phyloP scores from a whole-genome alignment of 208 protist genomes.

The Angomonas deanei region DNA sequence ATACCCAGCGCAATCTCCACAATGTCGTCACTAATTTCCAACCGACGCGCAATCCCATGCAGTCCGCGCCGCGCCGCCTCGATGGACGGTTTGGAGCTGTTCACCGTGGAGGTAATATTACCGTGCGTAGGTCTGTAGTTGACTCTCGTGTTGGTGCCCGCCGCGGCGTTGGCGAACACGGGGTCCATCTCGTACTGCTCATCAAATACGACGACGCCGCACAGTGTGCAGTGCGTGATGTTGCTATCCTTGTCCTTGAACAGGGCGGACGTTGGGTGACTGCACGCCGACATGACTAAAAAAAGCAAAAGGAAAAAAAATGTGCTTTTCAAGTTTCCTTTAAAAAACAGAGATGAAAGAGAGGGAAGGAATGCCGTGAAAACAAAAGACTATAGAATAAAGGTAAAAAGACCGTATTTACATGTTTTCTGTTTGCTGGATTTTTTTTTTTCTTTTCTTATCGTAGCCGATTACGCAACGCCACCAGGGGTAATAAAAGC shows the following conservation, averaged over 20 bases:
- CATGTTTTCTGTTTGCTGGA: too few relatives aligned
- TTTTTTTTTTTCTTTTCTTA: background rate
- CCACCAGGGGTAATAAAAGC: conserved; percentile 78
- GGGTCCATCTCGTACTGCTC: conserved; percentile 81
- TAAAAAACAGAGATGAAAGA: background rate
- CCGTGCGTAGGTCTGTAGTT: conserved; percentile 46
- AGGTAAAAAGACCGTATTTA: too few relatives aligned
- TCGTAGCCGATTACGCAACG: too few relatives aligned
- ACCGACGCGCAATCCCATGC: conserved; percentile 58
- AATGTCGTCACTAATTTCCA: conserved; percentile 75
- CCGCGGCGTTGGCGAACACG: conserved; percentile 28
- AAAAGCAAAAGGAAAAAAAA: background rate
- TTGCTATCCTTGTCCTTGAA: conserved; percentile 53
- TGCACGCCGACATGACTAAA: conserved; percentile 41
- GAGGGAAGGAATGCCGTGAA: background rate
- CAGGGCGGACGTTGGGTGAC: conserved; percentile 67
- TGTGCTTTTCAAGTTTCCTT: background rate
- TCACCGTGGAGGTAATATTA: conserved; percentile 12
- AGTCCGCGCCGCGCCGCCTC: conserved; percentile 80
- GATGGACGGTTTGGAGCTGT: conserved; percentile 49
- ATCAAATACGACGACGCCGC: conserved; percentile 64
- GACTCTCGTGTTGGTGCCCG: conserved; percentile 3
- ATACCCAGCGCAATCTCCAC: conserved; percentile 74
- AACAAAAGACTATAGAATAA: background rate
- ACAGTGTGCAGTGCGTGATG: conserved; percentile 74